Percentiles rank a stretch among this genome's conserved stretches.
These are phyloP conservation scores for Wolfiporia cocos DNA, from an alignment of 1,284 basidiomycete genomes.

Conservation along the genomic window DNA sequence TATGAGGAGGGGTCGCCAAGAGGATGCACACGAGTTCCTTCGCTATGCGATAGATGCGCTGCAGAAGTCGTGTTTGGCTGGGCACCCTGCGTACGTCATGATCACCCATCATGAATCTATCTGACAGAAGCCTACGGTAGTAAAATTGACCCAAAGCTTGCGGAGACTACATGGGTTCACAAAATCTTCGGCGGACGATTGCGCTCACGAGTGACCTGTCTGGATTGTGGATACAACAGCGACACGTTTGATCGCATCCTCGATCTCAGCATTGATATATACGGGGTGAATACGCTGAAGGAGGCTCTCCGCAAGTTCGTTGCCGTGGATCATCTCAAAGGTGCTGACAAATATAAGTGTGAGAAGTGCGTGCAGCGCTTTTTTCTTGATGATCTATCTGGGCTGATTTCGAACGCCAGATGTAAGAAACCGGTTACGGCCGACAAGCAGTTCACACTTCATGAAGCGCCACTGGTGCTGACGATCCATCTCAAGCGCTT, in stretches of 20 bases:
- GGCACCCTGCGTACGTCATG: slow-evolving; percentile 57
- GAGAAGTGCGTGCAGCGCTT: slow-evolving; percentile 69
- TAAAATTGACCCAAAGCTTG: slow-evolving; percentile 73
- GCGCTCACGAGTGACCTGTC: slow-evolving; percentile 91
- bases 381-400: neutral
- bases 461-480: slow-evolving; percentile 85
- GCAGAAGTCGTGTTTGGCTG: slow-evolving; percentile 80
- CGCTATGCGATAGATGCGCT: slow-evolving; percentile 91
- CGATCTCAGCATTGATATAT: slow-evolving; percentile 89
- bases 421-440: slow-evolving; percentile 88
- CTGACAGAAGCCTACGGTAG: too few relatives aligned
- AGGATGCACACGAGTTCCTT: slow-evolving; percentile 98
- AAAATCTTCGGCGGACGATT: slow-evolving; percentile 90
- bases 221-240: slow-evolving; percentile 79
- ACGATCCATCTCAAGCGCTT: slow-evolving; percentile 98
- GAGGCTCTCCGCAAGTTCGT: slow-evolving; percentile 84
- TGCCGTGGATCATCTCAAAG: slow-evolving; percentile 78
- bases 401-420: too few relatives aligned
- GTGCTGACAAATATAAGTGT: slow-evolving; percentile 96
- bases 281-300: slow-evolving; percentile 54
- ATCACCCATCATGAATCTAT: neutral
- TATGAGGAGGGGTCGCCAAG: slow-evolving; percentile 88
- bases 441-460: slow-evolving; percentile 84
- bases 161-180: slow-evolving; percentile 92
- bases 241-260: slow-evolving; percentile 97